Evolutionary conservation across 345 rosid species (phyloP), one percentile per base, ranked within the genome.

Genomic region (Barbarea vulgaris): DNA sequence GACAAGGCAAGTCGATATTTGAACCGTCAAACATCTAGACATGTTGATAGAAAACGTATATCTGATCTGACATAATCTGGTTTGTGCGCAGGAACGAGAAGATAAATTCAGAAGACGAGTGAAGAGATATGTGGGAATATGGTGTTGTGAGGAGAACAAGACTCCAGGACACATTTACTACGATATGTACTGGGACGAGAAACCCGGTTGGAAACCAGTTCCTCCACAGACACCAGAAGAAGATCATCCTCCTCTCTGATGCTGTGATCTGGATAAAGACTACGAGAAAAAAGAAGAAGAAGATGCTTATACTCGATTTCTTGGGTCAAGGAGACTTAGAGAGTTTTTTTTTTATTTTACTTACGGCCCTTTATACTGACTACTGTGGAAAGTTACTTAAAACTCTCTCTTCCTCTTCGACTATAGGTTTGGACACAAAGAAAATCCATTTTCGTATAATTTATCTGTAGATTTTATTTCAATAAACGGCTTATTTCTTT

Each of bases 151-250:
- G 34, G 86, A 79, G 42, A 84, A 79, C 85, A 91, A 87, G 73
- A 72, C 73, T 50, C 97, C 97, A 0, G 99, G 99, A 51, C 99
- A 95, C 73, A 85, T 95, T 58, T 92, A 92, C 64, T 95, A 95
- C 37, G 97, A 92, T 77, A 92, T 88, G 91, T 92, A 87, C 69
- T 95, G 99, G 99, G 99, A 95, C 14, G 93, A 92, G 88, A 92
- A 92, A 82, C 93, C 99, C 0, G 84, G 68, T 52, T 95, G 99
- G 97, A 92, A 92, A 79, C 91, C 99, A 3, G 57, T 79, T 54
- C 97, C 97, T 21, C 97, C 97, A 18, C 88, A 84, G 77, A 83
- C 88, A 17, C 65, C 87, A 1, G 83, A 77, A 41, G 97, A 89
- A 12, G 99, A 95, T 80, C 97, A 84, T 77, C 99, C 93, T 47